phyloP scores from a whole-genome alignment of 1,139 yeast genomes.

The Kurtzmaniella quercitrusa region DNA sequence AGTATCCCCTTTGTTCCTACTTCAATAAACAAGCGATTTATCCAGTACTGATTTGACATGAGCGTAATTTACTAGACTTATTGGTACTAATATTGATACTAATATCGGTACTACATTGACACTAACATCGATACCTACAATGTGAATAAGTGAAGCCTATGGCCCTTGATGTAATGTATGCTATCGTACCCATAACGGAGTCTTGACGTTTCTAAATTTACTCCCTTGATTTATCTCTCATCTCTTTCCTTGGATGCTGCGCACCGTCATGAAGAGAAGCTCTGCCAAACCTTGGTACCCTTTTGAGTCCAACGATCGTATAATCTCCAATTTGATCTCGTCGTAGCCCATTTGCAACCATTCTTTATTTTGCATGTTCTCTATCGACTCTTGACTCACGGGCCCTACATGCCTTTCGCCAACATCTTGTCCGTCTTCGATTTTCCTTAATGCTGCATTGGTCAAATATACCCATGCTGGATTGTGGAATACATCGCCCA shows the following conservation, averaged over 20 bases:
- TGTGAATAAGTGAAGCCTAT: too few relatives aligned
- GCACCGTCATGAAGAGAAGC: constrained; percentile 43
- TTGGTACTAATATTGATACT: too few relatives aligned
- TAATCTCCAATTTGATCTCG: constrained; percentile 34
- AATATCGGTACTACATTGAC: too few relatives aligned
- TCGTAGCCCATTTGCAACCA: constrained; percentile 34
- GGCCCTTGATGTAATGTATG: too few relatives aligned
- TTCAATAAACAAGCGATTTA: too few relatives aligned
- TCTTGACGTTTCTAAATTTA: too few relatives aligned
- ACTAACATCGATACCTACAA: too few relatives aligned
- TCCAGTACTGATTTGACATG: too few relatives aligned
- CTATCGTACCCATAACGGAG: too few relatives aligned
- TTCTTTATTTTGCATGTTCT: constrained; percentile 12
- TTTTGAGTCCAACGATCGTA: constrained; percentile 27
- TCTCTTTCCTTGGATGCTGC: constrained; percentile 18
- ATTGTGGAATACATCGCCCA: constrained; percentile 51
- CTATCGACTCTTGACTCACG: constrained; percentile 19
- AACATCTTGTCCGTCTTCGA: constrained; percentile 40
- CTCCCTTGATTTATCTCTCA: neutral
- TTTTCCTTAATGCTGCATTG: constrained; percentile 38
- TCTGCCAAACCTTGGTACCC: constrained; percentile 43
- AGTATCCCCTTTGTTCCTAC: too few relatives aligned
- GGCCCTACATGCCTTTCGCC: constrained; percentile 44
- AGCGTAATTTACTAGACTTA: too few relatives aligned
- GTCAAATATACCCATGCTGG: constrained; percentile 51